Evolutionary conservation across 2,329 filamentous ascomycete genomes (phyloP).

Genomic region (Pyrenophora seminiperda): DNA sequence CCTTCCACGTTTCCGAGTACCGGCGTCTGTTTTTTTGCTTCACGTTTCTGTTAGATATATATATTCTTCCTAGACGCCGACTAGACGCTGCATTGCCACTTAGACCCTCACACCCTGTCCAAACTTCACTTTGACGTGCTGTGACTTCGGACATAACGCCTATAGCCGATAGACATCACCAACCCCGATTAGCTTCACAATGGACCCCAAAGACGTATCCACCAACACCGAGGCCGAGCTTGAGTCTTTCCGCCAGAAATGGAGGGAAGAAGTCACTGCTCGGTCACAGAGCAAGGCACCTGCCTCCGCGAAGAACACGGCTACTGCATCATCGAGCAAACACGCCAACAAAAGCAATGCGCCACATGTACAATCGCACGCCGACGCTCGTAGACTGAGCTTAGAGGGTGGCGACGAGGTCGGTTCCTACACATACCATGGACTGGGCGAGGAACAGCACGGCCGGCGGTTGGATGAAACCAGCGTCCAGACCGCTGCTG

Average conservation of each 20-base stretch:
- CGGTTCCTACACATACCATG: constrained; percentile 51
- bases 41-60: constrained; percentile 25
- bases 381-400: constrained; percentile 34
- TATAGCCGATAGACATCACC: constrained; percentile 31
- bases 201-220: constrained; percentile 25
- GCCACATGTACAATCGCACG: constrained; percentile 26
- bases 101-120: no score
- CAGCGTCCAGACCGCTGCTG: constrained; percentile 41
- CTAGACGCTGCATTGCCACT: constrained; percentile 14
- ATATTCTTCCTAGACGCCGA: constrained; percentile 26
- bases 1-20: not conserved
- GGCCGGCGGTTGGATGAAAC: constrained; percentile 52
- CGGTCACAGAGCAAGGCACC: constrained; percentile 49
- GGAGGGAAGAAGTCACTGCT: constrained; percentile 77
- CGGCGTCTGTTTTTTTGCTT: constrained; percentile 10
- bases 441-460: constrained; percentile 54
- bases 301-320: constrained; percentile 19
- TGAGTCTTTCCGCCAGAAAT: constrained; percentile 83
- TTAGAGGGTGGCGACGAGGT: constrained; percentile 49
- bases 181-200: constrained; percentile 17
- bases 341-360: constrained; percentile 32
- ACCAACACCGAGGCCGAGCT: constrained; percentile 66
- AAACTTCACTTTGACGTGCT: constrained; percentile 14
- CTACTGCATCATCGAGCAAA: constrained; percentile 28
- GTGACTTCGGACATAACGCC: constrained; percentile 39